Evolutionary conservation across 768 basidiomycete species (phyloP).

Genomic region (Mycena vitilis): DNA sequence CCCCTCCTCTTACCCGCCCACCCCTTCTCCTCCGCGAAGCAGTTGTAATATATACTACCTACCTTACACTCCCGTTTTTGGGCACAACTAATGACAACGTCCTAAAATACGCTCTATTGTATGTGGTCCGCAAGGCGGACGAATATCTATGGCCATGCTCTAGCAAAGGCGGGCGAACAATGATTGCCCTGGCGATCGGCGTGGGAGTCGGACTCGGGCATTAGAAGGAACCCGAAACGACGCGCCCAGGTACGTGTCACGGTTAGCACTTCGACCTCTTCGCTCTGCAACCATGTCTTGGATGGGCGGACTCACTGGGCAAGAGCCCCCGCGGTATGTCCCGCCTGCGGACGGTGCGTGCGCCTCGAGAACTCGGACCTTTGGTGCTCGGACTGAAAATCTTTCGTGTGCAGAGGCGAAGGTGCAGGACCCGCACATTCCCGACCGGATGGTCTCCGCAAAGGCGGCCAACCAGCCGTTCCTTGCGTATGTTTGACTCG

Average conservation of each 20-base stretch:
- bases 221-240: not conserved
- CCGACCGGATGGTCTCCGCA: constrained; percentile 77
- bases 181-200: constrained; percentile 13
- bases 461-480: constrained; percentile 91
- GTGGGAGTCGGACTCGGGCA: constrained; percentile 6
- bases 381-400: constrained; percentile 36
- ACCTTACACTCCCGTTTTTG: constrained; percentile 42
- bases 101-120: constrained; percentile 37
- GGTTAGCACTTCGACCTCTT: not conserved
- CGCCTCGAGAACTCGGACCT: constrained; percentile 54
- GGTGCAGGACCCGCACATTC: constrained; percentile 72
- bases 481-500: constrained; percentile 68
- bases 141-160: constrained; percentile 23
- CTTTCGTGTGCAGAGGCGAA: constrained; percentile 63
- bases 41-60: constrained; percentile 49
- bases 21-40: constrained; percentile 29
- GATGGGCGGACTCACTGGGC: constrained; percentile 32
- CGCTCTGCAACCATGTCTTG: constrained; percentile 30
- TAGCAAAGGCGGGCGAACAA: not conserved
- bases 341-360: constrained; percentile 54
- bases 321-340: constrained; percentile 29
- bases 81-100: constrained; percentile 33
- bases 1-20: constrained; percentile 24
- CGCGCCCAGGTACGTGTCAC: constrained; percentile 24
- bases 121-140: constrained; percentile 31